phyloP scores from a whole-genome alignment of 768 basidiomycete genomes.

The button mushroom (Agaricus bisporus) region DNA sequence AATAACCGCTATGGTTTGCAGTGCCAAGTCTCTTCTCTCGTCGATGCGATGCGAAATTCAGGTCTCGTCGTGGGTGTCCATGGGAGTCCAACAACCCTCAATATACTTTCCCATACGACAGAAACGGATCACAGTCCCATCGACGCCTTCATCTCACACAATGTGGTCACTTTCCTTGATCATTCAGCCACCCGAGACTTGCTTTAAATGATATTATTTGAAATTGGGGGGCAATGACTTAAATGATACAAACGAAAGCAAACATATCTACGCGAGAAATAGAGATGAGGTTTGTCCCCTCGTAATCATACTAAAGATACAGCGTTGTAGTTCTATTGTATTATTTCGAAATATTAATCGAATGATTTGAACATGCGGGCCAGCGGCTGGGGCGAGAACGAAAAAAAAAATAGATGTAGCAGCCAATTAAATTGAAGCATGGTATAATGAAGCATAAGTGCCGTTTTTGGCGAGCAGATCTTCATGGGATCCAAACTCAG shows the following conservation, averaged over 20 bases:
- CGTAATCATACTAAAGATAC: slow-evolving; percentile 11
- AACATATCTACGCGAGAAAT: neutral
- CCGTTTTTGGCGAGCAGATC: slow-evolving; percentile 55
- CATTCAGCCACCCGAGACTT: slow-evolving; percentile 25
- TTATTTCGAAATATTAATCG: slow-evolving; percentile 2
- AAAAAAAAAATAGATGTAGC: neutral
- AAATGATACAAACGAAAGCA: neutral
- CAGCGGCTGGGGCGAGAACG: neutral
- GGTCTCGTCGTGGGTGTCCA: slow-evolving; percentile 85
- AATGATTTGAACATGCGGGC: too few species aligned
- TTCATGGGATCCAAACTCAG: slow-evolving; percentile 72
- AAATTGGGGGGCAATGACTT: neutral
- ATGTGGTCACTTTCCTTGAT: slow-evolving; percentile 64
- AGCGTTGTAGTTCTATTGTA: slow-evolving; percentile 8
- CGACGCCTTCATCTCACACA: slow-evolving; percentile 64
- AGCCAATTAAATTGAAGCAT: slow-evolving; percentile 49
- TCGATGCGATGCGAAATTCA: slow-evolving; percentile 82
- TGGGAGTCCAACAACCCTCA: slow-evolving; percentile 47
- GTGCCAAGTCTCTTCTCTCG: slow-evolving; percentile 86
- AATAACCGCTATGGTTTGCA: slow-evolving; percentile 24
- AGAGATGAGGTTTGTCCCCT: neutral
- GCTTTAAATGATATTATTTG: neutral
- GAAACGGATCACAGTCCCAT: slow-evolving; percentile 44
- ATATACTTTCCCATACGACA: slow-evolving; percentile 25
- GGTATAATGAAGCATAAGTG: slow-evolving; percentile 64